Base-by-base conservation (phyloP, 1,284 basidiomycete species). In the Rugiboletus extremiorientalis region DNA sequence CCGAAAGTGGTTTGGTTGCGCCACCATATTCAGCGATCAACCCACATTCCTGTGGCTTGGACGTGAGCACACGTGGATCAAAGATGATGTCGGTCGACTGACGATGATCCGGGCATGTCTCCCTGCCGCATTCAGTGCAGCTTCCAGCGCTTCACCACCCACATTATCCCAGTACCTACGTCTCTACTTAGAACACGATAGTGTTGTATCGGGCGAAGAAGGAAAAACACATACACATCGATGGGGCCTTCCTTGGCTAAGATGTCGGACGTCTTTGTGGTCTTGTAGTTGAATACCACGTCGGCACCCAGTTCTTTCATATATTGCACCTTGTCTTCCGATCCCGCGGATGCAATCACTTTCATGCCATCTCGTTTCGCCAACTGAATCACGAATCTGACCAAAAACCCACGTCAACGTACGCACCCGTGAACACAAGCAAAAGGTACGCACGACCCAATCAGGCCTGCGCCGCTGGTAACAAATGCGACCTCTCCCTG, bases 121-220 rank as follows among this genome's bases (percentile, higher is more conserved):
- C 20, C 80, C 80, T 20, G 88, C 78, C 48, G 79, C 74, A 5
- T 77, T 73, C 18, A 91, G 67, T 0, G 82, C 82, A 34, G 80
- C 74, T 45, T 89, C 86, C 12, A 89, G 76, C 6, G 81, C 84
- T 60, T 84, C 79, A 1, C 89, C 89, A 5, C 90, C 88, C 52
- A 88, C 86, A 67, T 82, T 79, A 60, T 82, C 78, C 73, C 78
- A 81, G 60, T 75, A 79, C 11, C 82, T 84, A 30, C 1, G 18
- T 6, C 6, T 22, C 14, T 9, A 1, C 7, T 54, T 22, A 55
- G 50, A 10, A 52, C 15, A 42, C 34, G 22, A n/a, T 7, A 20
- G 6, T n/a, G 12, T 14, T 41, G 16, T 10, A 2, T n/a, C 6
- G 12, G 27, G 18, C 3, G 14, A 31, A 31, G 15, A 33, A n/a